Percentiles rank a stretch among this genome's conserved stretches.
Conservation (phyloP, 2,329 filamentous ascomycete species). For the Fusarium mangiferae region DNA sequence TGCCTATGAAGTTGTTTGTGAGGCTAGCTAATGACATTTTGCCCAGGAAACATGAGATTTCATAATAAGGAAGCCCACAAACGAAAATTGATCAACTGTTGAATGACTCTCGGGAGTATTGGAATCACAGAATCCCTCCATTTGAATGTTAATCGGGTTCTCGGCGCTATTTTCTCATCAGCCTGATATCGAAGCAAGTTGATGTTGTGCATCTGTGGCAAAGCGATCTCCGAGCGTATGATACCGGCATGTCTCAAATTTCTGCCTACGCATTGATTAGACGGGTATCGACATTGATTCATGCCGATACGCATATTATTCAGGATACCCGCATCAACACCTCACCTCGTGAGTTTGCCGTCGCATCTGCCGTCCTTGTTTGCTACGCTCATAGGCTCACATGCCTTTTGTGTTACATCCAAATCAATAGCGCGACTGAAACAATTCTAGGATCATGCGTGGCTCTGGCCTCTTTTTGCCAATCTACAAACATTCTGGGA, state of each 20-base stretch:
- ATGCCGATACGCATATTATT: neutral
- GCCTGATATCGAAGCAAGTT: neutral
- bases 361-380: neutral
- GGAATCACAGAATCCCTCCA: neutral
- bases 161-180: neutral
- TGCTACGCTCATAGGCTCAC: neutral
- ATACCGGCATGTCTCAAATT: neutral
- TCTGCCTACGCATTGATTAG: neutral
- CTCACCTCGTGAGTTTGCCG: slow-evolving; percentile 19
- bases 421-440: neutral
- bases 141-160: neutral
- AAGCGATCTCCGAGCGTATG: neutral
- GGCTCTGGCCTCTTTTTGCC: neutral
- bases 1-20: neutral
- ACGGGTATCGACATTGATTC: neutral
- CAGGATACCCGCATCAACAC: neutral
- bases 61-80: neutral
- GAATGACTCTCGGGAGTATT: neutral
- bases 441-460: neutral
- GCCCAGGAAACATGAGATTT: neutral
- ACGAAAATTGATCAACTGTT: neutral
- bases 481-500: neutral
- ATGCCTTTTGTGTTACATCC: neutral
- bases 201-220: neutral
- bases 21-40: neutral